Base-by-base conservation (phyloP, 2,329 filamentous ascomycete species). In the Trichophyton verrucosum region DNA sequence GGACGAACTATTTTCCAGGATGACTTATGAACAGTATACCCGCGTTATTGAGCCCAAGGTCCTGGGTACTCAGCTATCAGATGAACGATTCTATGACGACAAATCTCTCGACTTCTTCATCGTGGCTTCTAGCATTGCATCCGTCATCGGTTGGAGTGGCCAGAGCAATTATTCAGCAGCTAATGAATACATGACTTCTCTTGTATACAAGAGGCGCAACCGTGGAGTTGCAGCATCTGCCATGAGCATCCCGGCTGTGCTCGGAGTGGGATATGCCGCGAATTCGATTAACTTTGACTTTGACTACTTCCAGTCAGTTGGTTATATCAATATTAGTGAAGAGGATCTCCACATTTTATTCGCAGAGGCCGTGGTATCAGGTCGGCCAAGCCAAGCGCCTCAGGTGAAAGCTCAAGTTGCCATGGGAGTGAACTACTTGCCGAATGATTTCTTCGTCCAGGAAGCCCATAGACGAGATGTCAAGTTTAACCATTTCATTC, bases 281-380 rank as follows among this genome's bases (percentile, higher is more conserved):
- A 56, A 66, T 6, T 61, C 60, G 59, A 30, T 33, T 1, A 59
- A 51, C 20, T 49, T 55, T 9, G 11, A 44, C 33, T 27, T 20
- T 46, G 30, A 56, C 33, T 38, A 44, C n/a, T 38, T 58, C 22
- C 44, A 47, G 44, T 47, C 44, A 3, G 20, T 44, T 33, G 20
- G 56, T 4, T 40, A 40, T 42, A 38, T 51, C 30, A 59, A 51
- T 30, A 40, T 51, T 3, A 79, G 79, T 1, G 80, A 82, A 66
- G 71, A 73, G 2, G 78, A 81, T 59, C 66, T 82, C 15, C 78
- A 81, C 64, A 75, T 79, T 64, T 75, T 79, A 70, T 79, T 82
- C 62, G 72, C 80, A 7, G 79, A 82, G 65, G 78, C 79, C 3
- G 76, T 82, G 22, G 67, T 72, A 0, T 73, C 74, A 0, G 78